Evolutionary conservation across 2,329 filamentous ascomycete species (phyloP).

Genomic region (Aureobasidium sp.): DNA sequence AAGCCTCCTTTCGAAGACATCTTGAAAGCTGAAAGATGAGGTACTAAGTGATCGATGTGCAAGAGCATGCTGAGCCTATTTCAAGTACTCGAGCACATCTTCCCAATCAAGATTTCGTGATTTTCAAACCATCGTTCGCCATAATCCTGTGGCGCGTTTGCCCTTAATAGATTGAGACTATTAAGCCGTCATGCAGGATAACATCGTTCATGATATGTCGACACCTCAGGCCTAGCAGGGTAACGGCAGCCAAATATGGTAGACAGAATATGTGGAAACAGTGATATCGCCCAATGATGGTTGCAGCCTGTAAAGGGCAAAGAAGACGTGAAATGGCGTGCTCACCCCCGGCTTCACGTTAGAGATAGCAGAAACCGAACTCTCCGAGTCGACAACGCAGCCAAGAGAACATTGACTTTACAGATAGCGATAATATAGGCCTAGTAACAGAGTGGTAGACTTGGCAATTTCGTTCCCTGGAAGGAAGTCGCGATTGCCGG

Average conservation of each 20-base stretch:
- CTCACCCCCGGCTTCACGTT: not conserved
- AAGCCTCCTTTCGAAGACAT: not conserved
- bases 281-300: not conserved
- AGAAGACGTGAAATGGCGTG: conserved; percentile 7
- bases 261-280: not conserved
- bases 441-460: not conserved
- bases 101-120: not conserved
- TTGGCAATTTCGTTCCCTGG: not conserved
- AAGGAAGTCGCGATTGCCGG: not conserved
- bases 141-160: not conserved
- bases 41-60: not conserved
- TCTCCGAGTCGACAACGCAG: not conserved
- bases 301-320: not conserved
- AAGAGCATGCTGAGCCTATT: not conserved
- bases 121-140: not conserved
- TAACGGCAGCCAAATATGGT: not conserved
- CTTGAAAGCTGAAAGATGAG: not conserved
- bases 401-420: not conserved
- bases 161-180: not conserved
- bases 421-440: not conserved
- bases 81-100: not conserved
- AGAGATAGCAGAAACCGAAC: not conserved
- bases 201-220: not conserved
- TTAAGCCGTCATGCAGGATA: not conserved
- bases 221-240: not conserved